Conservation (phyloP, 257 asterid genomes). For the Misopates orontium region DNA sequence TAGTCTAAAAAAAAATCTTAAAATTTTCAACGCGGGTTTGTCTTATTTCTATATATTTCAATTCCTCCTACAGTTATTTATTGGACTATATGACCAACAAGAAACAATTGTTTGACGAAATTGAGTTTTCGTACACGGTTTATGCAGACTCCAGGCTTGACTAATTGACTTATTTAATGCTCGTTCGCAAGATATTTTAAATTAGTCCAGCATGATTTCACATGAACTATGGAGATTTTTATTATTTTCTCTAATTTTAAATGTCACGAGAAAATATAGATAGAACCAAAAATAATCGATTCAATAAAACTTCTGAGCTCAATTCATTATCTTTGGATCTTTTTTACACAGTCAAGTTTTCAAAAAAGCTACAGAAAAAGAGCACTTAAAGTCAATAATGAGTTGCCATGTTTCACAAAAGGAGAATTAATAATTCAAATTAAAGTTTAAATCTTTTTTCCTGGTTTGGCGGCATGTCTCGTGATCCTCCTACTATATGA, state of each 20-base stretch:
- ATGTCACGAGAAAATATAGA: too few species aligned
- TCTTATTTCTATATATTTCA: too few species aligned
- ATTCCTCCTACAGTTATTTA: too few species aligned
- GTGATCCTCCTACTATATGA: too few species aligned
- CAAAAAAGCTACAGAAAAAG: background rate
- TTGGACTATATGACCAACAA: background rate
- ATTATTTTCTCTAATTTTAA: too few species aligned
- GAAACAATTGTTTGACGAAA: slow-evolving; percentile 11
- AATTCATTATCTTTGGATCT: background rate
- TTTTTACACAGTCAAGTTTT: background rate
- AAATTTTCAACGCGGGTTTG: slow-evolving; percentile 10
- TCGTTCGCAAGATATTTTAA: background rate
- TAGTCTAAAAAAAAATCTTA: too few species aligned
- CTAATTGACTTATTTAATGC: background rate
- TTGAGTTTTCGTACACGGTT: background rate
- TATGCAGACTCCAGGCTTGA: slow-evolving; percentile 8
- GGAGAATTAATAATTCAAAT: background rate
- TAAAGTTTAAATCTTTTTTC: background rate
- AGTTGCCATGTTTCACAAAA: too few species aligned
- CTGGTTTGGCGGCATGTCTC: slow-evolving; percentile 5
- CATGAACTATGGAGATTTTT: too few species aligned
- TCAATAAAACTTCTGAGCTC: background rate
- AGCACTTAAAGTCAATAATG: background rate
- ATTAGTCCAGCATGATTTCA: too few species aligned
- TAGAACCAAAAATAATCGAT: background rate